These are phyloP conservation scores for Ormosia emarginata DNA, from an alignment of 306 rosid species.

Conservation along the genomic window DNA sequence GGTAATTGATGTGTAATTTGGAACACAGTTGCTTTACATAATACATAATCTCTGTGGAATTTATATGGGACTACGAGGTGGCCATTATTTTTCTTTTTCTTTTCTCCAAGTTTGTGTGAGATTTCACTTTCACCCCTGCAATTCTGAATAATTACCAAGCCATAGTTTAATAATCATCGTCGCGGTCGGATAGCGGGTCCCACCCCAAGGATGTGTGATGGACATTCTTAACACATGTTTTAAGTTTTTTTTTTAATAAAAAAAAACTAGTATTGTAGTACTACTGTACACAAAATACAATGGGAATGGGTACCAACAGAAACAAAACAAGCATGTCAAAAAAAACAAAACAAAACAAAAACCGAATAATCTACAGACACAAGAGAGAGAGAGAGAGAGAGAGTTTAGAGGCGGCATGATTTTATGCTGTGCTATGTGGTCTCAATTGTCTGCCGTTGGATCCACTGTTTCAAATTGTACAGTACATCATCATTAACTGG, in stretches of 20 bases:
- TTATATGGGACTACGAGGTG: neutral
- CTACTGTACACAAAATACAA: neutral
- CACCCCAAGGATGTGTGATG: slow-evolving; percentile 38
- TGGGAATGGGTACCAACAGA: neutral
- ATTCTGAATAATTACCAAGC: slow-evolving; percentile 13
- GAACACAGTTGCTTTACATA: neutral
- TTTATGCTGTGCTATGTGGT: neutral
- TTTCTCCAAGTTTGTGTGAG: neutral
- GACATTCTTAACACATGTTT: slow-evolving; percentile 47
- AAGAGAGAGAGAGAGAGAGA: neutral
- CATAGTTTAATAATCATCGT: slow-evolving; percentile 19
- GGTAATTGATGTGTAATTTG: neutral
- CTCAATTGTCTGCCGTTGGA: neutral
- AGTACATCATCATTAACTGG: neutral
- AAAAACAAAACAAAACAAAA: neutral
- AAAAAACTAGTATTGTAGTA: too few species aligned
- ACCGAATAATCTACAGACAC: neutral
- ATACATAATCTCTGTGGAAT: neutral
- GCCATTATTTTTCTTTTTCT: neutral
- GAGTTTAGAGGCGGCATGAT: neutral
- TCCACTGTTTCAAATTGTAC: neutral
- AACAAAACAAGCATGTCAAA: neutral
- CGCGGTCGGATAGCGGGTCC: slow-evolving; percentile 49
- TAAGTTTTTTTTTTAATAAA: neutral
- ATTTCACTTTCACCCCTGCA: slow-evolving; percentile 19